phyloP scores from a whole-genome alignment of 305 asterid genomes.

The Petunia hybrid region DNA sequence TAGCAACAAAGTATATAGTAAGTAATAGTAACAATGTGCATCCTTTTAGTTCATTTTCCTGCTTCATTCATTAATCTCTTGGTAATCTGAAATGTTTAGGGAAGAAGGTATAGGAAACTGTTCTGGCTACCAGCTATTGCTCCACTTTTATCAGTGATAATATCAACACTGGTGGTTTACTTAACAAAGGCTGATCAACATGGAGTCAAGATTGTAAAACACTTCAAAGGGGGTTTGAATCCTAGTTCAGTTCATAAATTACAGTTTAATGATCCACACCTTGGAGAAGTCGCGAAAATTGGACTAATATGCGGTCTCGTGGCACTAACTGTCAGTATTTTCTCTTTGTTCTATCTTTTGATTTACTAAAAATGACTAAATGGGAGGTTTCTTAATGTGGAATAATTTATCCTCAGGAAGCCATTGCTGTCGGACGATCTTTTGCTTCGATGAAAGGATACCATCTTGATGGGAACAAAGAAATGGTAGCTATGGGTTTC shows the following conservation, averaged over 20 bases:
- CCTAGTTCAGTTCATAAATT: slow-evolving; percentile 60
- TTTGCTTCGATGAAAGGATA: slow-evolving; percentile 72
- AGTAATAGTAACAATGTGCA: slow-evolving; percentile 31
- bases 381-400: background rate
- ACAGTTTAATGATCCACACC: slow-evolving; percentile 49
- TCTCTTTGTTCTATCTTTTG: background rate
- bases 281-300: slow-evolving; percentile 62
- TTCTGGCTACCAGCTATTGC: slow-evolving; percentile 81
- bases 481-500: slow-evolving; percentile 70
- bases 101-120: slow-evolving; percentile 59
- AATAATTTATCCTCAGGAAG: slow-evolving; percentile 53
- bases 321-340: slow-evolving; percentile 62
- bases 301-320: slow-evolving; percentile 65
- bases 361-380: background rate
- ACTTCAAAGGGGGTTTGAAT: slow-evolving; percentile 72
- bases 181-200: slow-evolving; percentile 63
- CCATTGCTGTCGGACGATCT: slow-evolving; percentile 73
- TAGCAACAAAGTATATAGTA: slow-evolving; percentile 61
- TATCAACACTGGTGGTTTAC: slow-evolving; percentile 64
- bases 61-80: background rate
- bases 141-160: slow-evolving; percentile 65
- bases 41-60: background rate
- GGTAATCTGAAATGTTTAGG: slow-evolving; percentile 40
- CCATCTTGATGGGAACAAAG: slow-evolving; percentile 75
- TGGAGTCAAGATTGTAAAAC: slow-evolving; percentile 66